These are phyloP conservation scores for Vaccinium macrocarpon DNA, from an alignment of 148 eudicot species.

Conservation along the genomic window DNA sequence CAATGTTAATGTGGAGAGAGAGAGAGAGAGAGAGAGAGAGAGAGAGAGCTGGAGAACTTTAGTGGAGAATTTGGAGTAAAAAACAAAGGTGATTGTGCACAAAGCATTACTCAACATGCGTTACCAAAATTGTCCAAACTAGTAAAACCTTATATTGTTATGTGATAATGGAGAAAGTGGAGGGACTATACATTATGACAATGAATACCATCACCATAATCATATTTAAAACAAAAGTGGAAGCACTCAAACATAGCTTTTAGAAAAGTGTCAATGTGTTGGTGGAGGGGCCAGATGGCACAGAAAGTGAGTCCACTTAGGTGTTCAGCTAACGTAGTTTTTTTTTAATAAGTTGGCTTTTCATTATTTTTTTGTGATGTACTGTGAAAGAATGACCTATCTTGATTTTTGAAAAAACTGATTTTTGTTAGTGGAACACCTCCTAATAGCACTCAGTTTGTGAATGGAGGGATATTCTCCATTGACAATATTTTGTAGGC, in stretches of 20 bases:
- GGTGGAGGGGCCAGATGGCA: conserved; percentile 17
- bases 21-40: conserved; percentile 9
- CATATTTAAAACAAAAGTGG: conserved; percentile 23
- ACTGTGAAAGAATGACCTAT: too few relatives aligned
- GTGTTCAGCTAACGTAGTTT: too few relatives aligned
- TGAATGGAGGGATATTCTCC: conserved; percentile 7
- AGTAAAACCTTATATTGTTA: neutral
- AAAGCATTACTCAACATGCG: neutral
- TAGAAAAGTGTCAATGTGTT: conserved; percentile 6
- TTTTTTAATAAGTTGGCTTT: too few relatives aligned
- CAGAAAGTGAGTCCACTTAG: conserved; percentile 19
- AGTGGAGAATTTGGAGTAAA: neutral
- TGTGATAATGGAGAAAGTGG: conserved; percentile 25
- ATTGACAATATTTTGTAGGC: neutral
- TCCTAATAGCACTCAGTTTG: conserved; percentile 15
- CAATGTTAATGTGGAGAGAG: neutral
- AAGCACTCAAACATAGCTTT: conserved; percentile 34
- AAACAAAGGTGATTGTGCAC: neutral
- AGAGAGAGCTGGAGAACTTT: neutral
- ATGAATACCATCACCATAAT: conserved; percentile 40
- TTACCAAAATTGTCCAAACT: neutral
- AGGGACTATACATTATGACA: conserved; percentile 36
- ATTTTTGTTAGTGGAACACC: too few relatives aligned
- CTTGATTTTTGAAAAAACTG: too few relatives aligned
- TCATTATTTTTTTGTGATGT: too few relatives aligned